Evolutionary conservation across 2,329 filamentous ascomycete species (phyloP).

Genomic region (Aureobasidium sp.): DNA sequence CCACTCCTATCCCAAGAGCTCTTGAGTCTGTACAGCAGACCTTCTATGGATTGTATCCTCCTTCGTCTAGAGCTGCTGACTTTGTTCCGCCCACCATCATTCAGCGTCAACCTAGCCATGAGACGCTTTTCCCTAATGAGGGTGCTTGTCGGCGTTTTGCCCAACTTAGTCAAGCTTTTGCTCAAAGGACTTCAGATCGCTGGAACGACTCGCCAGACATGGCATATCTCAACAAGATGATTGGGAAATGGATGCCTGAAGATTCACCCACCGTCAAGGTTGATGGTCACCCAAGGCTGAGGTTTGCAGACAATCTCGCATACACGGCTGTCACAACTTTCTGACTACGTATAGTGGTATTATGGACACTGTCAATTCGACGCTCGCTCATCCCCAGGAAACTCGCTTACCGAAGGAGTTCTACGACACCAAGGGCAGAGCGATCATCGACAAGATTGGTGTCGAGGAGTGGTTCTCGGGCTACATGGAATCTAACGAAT

Average conservation of each 20-base stretch:
- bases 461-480: slow-evolving; percentile 80
- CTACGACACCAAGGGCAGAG: slow-evolving; percentile 67
- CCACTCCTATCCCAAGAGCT: slow-evolving; percentile 44
- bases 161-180: slow-evolving; percentile 42
- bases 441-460: slow-evolving; percentile 64
- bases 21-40: slow-evolving; percentile 46
- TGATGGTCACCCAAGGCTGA: slow-evolving; percentile 74
- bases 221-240: slow-evolving; percentile 68
- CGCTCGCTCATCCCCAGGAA: slow-evolving; percentile 71
- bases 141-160: slow-evolving; percentile 42
- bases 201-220: slow-evolving; percentile 65
- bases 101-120: slow-evolving; percentile 39
- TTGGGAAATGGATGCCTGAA: slow-evolving; percentile 80
- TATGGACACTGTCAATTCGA: slow-evolving; percentile 90
- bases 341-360: slow-evolving; percentile 49
- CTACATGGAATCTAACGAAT: slow-evolving; percentile 6
- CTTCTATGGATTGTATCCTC: slow-evolving; percentile 44
- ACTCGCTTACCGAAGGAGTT: slow-evolving; percentile 79
- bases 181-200: slow-evolving; percentile 39
- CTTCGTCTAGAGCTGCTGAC: slow-evolving; percentile 34
- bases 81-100: slow-evolving; percentile 40
- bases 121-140: slow-evolving; percentile 46
- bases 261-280: slow-evolving; percentile 63
- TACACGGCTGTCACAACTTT: not conserved
- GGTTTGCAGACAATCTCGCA: slow-evolving; percentile 24